A percentile compares a stretch with the other conserved stretches of the same genome.
phyloP scores from a whole-genome alignment of 2,329 filamentous ascomycete species.

The Knufia fluminis region DNA sequence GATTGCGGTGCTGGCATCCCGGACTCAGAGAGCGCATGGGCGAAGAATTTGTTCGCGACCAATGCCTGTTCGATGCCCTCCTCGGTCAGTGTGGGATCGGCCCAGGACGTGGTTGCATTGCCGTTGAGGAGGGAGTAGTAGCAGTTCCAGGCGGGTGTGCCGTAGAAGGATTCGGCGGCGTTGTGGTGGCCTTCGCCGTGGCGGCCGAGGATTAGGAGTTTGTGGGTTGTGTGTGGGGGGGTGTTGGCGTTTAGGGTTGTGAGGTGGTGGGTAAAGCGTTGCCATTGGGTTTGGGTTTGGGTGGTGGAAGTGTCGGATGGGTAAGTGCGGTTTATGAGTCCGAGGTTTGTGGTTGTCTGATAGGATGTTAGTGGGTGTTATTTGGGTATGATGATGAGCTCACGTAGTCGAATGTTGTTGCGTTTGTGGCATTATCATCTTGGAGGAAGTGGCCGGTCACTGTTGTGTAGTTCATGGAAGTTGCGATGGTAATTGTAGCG shows the following conservation, averaged over 20 bases:
- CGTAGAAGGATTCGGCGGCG: constrained; percentile 50
- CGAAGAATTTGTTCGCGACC: constrained; percentile 41
- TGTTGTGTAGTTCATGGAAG: constrained; percentile 27
- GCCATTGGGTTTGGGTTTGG: constrained; percentile 41
- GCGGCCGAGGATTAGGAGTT: constrained; percentile 49
- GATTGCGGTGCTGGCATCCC: constrained; percentile 45
- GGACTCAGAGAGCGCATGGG: constrained; percentile 34
- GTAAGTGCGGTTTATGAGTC: constrained; percentile 40
- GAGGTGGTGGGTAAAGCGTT: constrained; percentile 42
- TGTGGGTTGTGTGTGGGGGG: constrained; percentile 39
- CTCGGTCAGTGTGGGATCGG: constrained; percentile 11
- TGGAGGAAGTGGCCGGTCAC: constrained; percentile 43
- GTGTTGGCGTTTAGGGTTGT: constrained; percentile 38
- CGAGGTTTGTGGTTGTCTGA: constrained; percentile 38
- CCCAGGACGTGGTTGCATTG: constrained; percentile 36
- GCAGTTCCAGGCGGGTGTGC: constrained; percentile 51
- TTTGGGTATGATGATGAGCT: constrained; percentile 11
- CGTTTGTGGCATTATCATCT: constrained; percentile 40
- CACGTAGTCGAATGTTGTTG: constrained; percentile 42
- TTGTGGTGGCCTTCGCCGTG: constrained; percentile 55
- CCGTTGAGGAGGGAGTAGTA: constrained; percentile 53
- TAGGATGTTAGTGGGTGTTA: constrained; percentile 4
- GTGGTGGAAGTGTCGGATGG: constrained; percentile 30
- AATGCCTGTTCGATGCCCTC: too few species aligned
- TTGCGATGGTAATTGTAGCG: background rate